phyloP scores from a whole-genome alignment of 139 green algal species.

The Micractinium sp. region DNA sequence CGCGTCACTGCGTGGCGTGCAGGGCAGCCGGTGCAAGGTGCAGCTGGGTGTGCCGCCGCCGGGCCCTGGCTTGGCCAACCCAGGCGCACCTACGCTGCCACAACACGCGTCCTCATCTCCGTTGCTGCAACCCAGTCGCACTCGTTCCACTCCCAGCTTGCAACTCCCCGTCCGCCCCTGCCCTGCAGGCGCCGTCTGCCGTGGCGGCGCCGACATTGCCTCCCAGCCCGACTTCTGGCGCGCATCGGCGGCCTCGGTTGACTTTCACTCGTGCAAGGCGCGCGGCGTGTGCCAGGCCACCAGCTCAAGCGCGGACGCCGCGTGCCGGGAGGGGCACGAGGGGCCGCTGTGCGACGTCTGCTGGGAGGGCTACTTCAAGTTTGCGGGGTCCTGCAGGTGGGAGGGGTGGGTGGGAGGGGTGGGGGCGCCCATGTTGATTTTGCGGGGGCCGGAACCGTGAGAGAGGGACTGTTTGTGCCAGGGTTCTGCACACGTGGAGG shows the following conservation, averaged over 20 bases:
- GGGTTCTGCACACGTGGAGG: too few relatives aligned
- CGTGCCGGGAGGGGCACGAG: conserved; percentile 34
- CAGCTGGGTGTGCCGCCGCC: too few relatives aligned
- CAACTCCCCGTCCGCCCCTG: too few relatives aligned
- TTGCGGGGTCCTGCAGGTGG: conserved; percentile 40
- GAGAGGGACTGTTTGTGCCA: too few relatives aligned
- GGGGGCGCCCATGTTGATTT: too few relatives aligned
- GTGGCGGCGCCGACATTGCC: conserved; percentile 18
- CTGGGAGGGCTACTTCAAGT: conserved; percentile 28
- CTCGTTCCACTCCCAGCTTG: too few relatives aligned
- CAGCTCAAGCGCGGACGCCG: conserved; percentile 12
- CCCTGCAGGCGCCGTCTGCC: conserved; percentile 28
- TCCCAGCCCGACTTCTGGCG: conserved; percentile 39
- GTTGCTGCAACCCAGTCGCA: too few relatives aligned
- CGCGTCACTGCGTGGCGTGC: too few relatives aligned
- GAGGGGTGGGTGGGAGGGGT: not conserved
- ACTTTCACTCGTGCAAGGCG: conserved; percentile 32
- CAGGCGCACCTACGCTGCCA: too few relatives aligned
- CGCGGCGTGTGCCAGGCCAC: conserved; percentile 36
- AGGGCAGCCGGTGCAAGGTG: too few relatives aligned
- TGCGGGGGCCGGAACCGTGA: too few relatives aligned
- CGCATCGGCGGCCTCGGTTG: not conserved
- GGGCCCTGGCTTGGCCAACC: too few relatives aligned
- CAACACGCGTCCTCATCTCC: not conserved
- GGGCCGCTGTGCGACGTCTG: conserved; percentile 55